phyloP scores from a whole-genome alignment of 768 basidiomycete genomes.

The Cystobasidium tubakii region DNA sequence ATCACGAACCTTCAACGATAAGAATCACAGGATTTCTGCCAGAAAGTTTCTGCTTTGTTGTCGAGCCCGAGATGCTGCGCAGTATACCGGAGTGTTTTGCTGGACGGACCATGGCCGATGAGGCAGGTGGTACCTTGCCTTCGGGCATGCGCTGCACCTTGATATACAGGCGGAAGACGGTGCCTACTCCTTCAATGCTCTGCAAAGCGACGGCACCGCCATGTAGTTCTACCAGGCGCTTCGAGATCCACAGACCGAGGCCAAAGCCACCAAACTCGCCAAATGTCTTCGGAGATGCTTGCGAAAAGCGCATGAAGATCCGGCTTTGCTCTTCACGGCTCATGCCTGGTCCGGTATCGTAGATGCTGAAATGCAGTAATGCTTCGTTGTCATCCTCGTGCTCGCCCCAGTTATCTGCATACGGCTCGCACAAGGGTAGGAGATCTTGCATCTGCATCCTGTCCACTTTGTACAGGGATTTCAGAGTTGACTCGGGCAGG shows the following conservation, averaged over 20 bases:
- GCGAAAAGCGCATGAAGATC: conserved; percentile 36
- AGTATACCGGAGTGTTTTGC: not conserved
- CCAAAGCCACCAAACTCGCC: conserved; percentile 36
- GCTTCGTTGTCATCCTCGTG: conserved; percentile 5
- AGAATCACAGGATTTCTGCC: not conserved
- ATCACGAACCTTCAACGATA: conserved; percentile 16
- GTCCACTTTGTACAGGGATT: not conserved
- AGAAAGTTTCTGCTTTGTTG: not conserved
- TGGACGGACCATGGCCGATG: not conserved
- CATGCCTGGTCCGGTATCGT: conserved; percentile 33
- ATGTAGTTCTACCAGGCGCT: conserved; percentile 35
- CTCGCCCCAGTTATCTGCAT: conserved; percentile 9
- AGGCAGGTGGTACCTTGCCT: not conserved
- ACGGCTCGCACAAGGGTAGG: conserved; percentile 17
- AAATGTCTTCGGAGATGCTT: conserved; percentile 38
- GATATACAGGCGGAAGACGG: conserved; percentile 33
- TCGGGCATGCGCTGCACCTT: conserved; percentile 9
- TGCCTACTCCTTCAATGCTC: conserved; percentile 32
- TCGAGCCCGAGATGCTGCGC: not conserved
- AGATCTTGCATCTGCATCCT: conserved; percentile 11
- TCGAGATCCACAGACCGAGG: conserved; percentile 35
- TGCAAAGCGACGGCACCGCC: conserved; percentile 33
- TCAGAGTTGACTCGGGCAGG: not conserved
- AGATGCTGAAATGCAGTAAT: conserved; percentile 25
- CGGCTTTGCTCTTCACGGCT: conserved; percentile 32